Evolutionary conservation across 306 rosid genomes (phyloP).

Genomic region (Quercus aquifolioides): DNA sequence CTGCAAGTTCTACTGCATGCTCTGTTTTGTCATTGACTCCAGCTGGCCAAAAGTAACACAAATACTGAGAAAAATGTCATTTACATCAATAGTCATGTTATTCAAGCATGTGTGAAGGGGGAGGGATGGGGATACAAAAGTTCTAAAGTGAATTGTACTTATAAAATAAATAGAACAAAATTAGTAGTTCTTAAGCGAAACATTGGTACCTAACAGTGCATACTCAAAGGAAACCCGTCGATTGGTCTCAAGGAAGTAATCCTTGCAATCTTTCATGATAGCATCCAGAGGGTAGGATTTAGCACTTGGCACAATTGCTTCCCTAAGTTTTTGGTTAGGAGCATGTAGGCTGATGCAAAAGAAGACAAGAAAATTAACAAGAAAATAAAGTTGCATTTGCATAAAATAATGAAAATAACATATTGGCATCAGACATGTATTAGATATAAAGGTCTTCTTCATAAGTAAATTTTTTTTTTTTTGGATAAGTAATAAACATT

Average conservation of each 20-base stretch:
- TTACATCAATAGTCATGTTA: conserved; percentile 11
- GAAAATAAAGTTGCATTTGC: background rate
- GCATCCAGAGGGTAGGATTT: conserved; percentile 89
- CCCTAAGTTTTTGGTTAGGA: conserved; percentile 95
- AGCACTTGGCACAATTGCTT: conserved; percentile 91
- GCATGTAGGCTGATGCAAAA: conserved; percentile 78
- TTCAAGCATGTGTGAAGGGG: background rate
- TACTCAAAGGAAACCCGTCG: conserved; percentile 92
- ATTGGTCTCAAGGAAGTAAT: conserved; percentile 65
- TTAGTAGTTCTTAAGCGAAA: background rate
- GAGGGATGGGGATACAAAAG: background rate
- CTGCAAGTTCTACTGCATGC: conserved; percentile 82
- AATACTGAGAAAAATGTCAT: conserved; percentile 1
- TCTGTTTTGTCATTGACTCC: conserved; percentile 86
- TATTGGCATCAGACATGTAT: background rate
- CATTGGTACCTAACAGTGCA: conserved; percentile 82
- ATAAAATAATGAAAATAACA: background rate
- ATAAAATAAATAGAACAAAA: no score
- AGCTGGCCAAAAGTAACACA: conserved; percentile 54
- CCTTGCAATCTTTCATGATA: conserved; percentile 78
- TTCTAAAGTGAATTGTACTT: background rate
- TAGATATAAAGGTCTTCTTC: no score
- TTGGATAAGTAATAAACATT: no score
- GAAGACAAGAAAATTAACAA: conserved; percentile 10
- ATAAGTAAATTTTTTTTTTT: no score